These are phyloP conservation scores for Hypsizygus marmoreus DNA, from an alignment of 768 basidiomycete species.

Conservation along the genomic window DNA sequence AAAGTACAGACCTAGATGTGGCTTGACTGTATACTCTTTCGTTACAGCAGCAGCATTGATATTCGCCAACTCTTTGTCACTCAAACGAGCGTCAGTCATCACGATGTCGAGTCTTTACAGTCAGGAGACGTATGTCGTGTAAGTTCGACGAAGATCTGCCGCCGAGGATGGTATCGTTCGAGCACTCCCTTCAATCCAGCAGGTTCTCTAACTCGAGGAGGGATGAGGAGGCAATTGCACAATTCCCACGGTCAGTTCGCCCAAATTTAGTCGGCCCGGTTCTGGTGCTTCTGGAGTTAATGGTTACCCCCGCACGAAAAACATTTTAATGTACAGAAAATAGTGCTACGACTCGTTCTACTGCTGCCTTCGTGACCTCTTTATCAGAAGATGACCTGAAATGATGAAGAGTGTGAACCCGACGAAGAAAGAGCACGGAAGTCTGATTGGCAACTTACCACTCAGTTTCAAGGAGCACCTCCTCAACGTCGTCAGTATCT, in stretches of 20 bases:
- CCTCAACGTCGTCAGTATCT: conserved; percentile 69
- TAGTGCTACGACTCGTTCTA: conserved; percentile 40
- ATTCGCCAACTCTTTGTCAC: conserved; percentile 70
- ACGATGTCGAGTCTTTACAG: too few relatives aligned
- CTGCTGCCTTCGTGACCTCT: conserved; percentile 37
- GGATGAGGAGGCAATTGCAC: too few relatives aligned
- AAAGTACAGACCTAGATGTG: conserved; percentile 72
- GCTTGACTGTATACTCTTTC: conserved; percentile 84
- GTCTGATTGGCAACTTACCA: conserved; percentile 59
- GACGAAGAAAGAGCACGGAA: not conserved
- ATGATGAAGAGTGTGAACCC: not conserved
- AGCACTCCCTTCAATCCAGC: too few relatives aligned
- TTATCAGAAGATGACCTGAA: conserved; percentile 51
- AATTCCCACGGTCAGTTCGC: too few relatives aligned
- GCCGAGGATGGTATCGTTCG: too few relatives aligned
- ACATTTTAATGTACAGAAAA: conserved; percentile 24
- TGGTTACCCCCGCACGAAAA: too few relatives aligned
- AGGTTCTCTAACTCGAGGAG: too few relatives aligned
- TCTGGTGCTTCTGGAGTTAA: too few relatives aligned
- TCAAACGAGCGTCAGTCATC: conserved; percentile 63
- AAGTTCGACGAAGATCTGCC: too few relatives aligned
- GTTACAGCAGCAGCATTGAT: conserved; percentile 91
- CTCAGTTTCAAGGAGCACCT: conserved; percentile 76
- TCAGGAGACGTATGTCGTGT: too few relatives aligned
- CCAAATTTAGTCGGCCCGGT: too few relatives aligned